Conservation (phyloP, 129 eudicot species). For the Daucus carota region DNA sequence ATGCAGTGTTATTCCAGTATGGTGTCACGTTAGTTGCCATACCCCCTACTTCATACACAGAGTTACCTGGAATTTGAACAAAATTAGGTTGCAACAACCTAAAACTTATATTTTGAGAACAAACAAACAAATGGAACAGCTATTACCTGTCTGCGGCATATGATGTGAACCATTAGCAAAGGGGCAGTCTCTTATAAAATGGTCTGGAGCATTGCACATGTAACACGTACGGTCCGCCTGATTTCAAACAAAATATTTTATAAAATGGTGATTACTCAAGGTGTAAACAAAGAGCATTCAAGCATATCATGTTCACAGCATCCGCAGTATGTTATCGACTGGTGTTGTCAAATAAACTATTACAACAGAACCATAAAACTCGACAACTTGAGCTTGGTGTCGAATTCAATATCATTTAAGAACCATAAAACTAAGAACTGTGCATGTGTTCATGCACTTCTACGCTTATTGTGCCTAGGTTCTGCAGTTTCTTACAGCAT, state of each 20-base stretch:
- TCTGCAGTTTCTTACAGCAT: background rate
- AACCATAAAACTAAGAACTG: background rate
- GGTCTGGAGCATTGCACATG: slow-evolving; percentile 78
- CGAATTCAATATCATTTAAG: background rate
- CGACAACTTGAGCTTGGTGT: background rate
- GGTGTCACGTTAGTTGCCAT: slow-evolving; percentile 42
- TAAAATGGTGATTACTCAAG: background rate
- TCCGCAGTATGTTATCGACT: background rate
- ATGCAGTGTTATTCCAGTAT: slow-evolving; percentile 53
- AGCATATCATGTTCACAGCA: background rate
- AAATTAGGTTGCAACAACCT: background rate
- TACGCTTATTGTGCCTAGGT: background rate
- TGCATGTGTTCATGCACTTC: background rate
- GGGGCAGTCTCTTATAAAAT: slow-evolving; percentile 81
- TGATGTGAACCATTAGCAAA: slow-evolving; percentile 29
- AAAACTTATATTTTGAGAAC: slow-evolving; percentile 6
- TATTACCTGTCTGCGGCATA: slow-evolving; percentile 42
- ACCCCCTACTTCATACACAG: slow-evolving; percentile 41
- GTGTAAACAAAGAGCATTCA: background rate
- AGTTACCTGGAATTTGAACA: slow-evolving; percentile 35
- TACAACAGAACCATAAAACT: background rate
- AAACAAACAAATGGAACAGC: background rate
- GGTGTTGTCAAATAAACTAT: background rate
- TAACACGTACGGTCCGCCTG: slow-evolving; percentile 72
- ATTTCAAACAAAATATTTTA: slow-evolving; percentile 12